Evolutionary conservation across 1,139 yeast genomes (phyloP), one percentile per base, ranked within the genome.

Genomic region (Blastobotrys aristatus): DNA sequence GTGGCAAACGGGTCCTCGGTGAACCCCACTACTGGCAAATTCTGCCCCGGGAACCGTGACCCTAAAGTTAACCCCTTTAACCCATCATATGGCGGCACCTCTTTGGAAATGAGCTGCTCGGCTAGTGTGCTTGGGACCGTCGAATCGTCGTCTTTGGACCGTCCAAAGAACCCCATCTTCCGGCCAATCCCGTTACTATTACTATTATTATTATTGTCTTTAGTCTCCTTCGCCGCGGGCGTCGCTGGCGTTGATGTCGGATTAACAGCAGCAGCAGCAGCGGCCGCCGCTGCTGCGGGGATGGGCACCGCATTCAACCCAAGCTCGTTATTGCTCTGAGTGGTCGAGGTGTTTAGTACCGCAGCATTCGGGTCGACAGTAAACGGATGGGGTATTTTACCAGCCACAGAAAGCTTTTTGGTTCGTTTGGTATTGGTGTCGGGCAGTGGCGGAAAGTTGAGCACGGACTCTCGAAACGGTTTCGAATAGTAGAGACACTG

Each of bases 401-500:
- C 72, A 2, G 58, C 57, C 10, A 65, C 66, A 13, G 61, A 51
- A 4, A 58, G 51, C 43, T 60, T 52, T 10, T 57, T 52, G 17
- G 54, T 47, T 32, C 61, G 31, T 13, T 37, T 20, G 30, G 21
- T 21, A n/a, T n/a, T n/a, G n/a, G n/a, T n/a, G n/a, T n/a, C n/a
- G 13, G 4, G 17, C 3, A 32, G 22, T n/a, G 50, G 49, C 1
- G 83, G 82, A 53, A 73, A 72, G 26, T 68, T 64, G 40, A 81
- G 61, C 5, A 92, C 69, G 45, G 76, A 74, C 24, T 73, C 69
- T 42, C 97, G 74, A 58, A 92, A 88, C 24, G 74, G 76, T 39
- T 77, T 77, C 1, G 92, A 75, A 64, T 84, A 83, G 69, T 78
- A 92, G 20, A 92, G 75, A 57, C 96, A 88, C 65, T 92, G 98